Percentiles rank a stretch among this genome's conserved stretches.
phyloP scores from a whole-genome alignment of 495 filamentous ascomycete species.

The Podospora didyma region DNA sequence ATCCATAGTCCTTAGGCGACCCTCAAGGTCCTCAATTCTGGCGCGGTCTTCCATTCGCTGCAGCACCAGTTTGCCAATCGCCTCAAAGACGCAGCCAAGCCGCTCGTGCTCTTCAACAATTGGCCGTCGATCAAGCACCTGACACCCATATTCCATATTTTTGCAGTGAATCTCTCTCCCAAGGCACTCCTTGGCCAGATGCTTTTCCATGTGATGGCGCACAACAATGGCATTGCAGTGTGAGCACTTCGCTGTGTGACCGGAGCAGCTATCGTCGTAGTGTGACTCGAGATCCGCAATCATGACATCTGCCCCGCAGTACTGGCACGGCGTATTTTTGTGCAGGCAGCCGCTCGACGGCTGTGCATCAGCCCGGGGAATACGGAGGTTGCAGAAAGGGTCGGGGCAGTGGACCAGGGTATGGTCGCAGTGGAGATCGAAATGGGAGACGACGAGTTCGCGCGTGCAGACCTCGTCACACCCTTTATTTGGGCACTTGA shows the following conservation, averaged over 20 bases:
- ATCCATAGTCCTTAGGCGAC: conserved; percentile 11
- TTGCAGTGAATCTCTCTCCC: conserved; percentile 37
- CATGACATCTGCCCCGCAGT: conserved; percentile 36
- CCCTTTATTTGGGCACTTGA: conserved; percentile 67
- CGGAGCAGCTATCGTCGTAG: conserved; percentile 28
- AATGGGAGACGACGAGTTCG: conserved; percentile 67
- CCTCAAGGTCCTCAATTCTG: conserved; percentile 23
- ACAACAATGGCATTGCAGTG: conserved; percentile 35
- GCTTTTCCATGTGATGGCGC: conserved; percentile 36
- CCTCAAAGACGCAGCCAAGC: conserved; percentile 23
- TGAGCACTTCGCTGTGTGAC: conserved; percentile 29
- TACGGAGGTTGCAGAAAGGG: conserved; percentile 34
- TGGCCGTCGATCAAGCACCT: conserved; percentile 25
- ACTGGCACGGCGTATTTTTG: conserved; percentile 36
- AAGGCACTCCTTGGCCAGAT: conserved; percentile 36
- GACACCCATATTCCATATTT: conserved; percentile 40
- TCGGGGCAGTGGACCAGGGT: conserved; percentile 61
- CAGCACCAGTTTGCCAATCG: conserved; percentile 18
- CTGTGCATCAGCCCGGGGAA: conserved; percentile 31
- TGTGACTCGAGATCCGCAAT: conserved; percentile 42
- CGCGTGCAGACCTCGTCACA: conserved; percentile 61
- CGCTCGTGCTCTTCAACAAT: conserved; percentile 27
- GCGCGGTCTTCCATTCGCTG: conserved; percentile 22
- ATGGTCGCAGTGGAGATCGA: conserved; percentile 70
- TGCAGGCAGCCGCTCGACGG: conserved; percentile 48